Conservation (phyloP, 2,329 filamentous ascomycete species). For the Plectosphaerella sp. region DNA sequence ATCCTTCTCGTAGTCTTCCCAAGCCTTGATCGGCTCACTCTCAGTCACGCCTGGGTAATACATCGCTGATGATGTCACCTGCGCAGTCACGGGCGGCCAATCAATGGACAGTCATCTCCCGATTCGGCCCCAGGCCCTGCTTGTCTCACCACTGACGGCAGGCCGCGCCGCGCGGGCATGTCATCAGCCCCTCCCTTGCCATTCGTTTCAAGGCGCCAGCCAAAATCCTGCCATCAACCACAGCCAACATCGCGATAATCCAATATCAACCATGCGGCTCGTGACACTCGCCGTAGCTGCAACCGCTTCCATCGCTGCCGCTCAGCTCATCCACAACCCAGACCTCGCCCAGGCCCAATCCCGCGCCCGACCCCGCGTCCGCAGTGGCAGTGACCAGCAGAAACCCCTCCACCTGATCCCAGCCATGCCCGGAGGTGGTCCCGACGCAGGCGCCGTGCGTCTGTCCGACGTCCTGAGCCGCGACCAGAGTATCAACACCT, state of each 20-base stretch:
- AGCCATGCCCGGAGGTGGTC: constrained; percentile 16
- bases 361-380: background rate
- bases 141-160: too few species aligned
- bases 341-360: constrained; percentile 7
- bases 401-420: constrained; percentile 13
- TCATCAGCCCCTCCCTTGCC: too few species aligned
- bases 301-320: constrained; percentile 6
- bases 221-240: too few species aligned
- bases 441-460: constrained; percentile 46
- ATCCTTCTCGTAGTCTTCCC: too few species aligned
- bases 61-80: too few species aligned
- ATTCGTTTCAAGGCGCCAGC: too few species aligned
- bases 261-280: constrained; percentile 7
- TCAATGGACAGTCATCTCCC: too few species aligned
- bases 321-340: constrained; percentile 5
- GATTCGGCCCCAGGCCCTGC: too few species aligned
- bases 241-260: background rate
- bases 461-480: constrained; percentile 82
- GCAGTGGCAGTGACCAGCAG: constrained; percentile 5
- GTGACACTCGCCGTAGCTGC: constrained; percentile 7
- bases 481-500: constrained; percentile 75
- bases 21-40: too few species aligned
- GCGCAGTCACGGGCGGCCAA: too few species aligned
- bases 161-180: too few species aligned
- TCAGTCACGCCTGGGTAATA: too few species aligned